Evolutionary conservation across 2,329 filamentous ascomycete genomes (phyloP), one percentile per base, ranked within the genome.

Genomic region (Colletotrichum tanaceti): DNA sequence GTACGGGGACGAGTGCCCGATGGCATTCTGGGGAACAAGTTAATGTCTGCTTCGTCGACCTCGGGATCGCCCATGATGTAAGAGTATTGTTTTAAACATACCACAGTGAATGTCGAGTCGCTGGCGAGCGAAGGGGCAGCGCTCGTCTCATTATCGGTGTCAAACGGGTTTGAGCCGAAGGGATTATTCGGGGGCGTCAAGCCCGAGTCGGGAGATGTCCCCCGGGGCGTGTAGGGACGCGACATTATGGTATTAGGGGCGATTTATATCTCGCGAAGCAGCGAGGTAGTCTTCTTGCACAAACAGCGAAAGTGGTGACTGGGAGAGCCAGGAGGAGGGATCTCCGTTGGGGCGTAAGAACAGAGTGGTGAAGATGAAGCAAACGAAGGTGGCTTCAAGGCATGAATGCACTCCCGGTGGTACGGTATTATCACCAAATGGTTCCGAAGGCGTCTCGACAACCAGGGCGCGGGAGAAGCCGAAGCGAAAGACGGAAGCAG

Each of bases 71-170:
- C 16, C 5, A 10, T 32, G 18, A 13, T 7, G 13, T 6, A 22
- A 9, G 9, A n/a, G 3, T n/a, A 20, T 61, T 5, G 28, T 18
- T 28, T 3, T 2, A 1, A 24, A 64, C 70, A 3, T 71, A 72
- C 70, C 53, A 72, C 68, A 2, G 68, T 71, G 39, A 71, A 72
- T n/a, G 70, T 72, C 3, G 70, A 72, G 52, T 72, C 63, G 43
- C 63, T 70, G 32, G 70, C 70, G 9, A 71, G 62, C 9, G 70
- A 71, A 10, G 54, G 60, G 7, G 58, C 68, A 9, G 68, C 65
- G 46, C 70, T 72, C 24, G 58, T 59, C 20, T 71, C 70, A 6
- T 70, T 69, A 43, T 72, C 70, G 13, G 70, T 72, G 41, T 72
- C 70, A 65, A 72, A 72, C 10, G 70, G 70, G 50, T 71, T 71